Conservation (phyloP, 257 asterid genomes). For the Forsythia viridissima region DNA sequence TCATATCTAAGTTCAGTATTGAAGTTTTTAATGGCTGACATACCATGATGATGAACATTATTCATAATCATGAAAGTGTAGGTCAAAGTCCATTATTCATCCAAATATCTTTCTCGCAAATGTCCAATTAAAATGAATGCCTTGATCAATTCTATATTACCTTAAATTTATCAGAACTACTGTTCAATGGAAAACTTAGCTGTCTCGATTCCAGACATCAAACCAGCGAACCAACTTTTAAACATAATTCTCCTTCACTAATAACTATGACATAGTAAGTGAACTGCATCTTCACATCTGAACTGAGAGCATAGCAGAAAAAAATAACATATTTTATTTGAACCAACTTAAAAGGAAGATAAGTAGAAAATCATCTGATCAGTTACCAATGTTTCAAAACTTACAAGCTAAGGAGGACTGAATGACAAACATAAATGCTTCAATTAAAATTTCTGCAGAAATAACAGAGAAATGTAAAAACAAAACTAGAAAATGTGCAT, state of each 20-base stretch:
- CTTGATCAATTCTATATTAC: neutral
- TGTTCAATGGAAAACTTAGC: neutral
- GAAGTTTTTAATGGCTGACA: neutral
- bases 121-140: neutral
- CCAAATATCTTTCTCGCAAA: neutral
- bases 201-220: neutral
- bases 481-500: neutral
- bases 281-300: neutral
- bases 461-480: no score
- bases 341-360: neutral
- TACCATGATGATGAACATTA: neutral
- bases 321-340: neutral
- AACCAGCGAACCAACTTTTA: no score
- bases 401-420: neutral
- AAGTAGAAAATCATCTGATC: neutral
- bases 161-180: neutral
- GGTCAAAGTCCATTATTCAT: neutral
- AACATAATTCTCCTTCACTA: neutral
- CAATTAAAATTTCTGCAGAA: neutral
- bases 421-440: neutral
- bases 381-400: neutral
- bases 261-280: neutral
- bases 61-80: neutral
- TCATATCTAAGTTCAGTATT: neutral
- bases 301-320: neutral